These are phyloP conservation scores for Cyclotella baltica DNA, from an alignment of 108 stramenopile genomes.

Conservation along the genomic window DNA sequence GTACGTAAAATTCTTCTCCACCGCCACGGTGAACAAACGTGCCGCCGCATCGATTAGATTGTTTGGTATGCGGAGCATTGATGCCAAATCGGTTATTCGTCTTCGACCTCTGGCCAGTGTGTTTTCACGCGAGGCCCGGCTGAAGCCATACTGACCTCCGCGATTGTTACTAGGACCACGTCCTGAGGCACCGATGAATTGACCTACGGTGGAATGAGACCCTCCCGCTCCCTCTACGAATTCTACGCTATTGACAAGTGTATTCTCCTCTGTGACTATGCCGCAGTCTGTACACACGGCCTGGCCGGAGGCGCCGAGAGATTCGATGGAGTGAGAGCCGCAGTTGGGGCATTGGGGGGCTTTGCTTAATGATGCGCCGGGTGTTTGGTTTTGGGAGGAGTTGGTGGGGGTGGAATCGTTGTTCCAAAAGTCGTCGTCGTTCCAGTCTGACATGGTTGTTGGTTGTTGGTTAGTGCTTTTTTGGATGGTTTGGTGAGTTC, in stretches of 20 bases:
- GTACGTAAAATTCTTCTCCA: conserved; percentile 96
- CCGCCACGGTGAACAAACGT: conserved; percentile 91
- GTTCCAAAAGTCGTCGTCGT: conserved; percentile 58
- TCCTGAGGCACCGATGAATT: conserved; percentile 84
- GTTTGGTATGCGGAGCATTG: conserved; percentile 75
- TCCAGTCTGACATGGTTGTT: conserved; percentile 32
- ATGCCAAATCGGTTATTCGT: conserved; percentile 86
- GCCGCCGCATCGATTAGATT: conserved; percentile 94
- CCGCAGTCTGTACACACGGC: conserved; percentile 92
- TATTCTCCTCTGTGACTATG: conserved; percentile 94
- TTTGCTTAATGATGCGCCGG: neutral
- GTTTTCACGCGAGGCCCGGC: conserved; percentile 90
- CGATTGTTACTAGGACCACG: conserved; percentile 50
- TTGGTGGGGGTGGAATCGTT: conserved; percentile 15
- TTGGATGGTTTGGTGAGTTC: neutral
- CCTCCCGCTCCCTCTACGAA: conserved; percentile 95
- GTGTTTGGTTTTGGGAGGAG: neutral
- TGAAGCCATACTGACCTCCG: conserved; percentile 88
- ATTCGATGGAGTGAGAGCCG: conserved; percentile 84
- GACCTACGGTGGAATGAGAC: conserved; percentile 81
- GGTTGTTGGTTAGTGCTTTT: neutral
- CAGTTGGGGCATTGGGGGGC: conserved; percentile 83
- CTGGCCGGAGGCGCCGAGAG: conserved; percentile 75
- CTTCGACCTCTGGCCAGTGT: conserved; percentile 90
- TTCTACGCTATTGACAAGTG: conserved; percentile 90